Conservation (phyloP, 345 rosid species). For the Punica granatum region DNA sequence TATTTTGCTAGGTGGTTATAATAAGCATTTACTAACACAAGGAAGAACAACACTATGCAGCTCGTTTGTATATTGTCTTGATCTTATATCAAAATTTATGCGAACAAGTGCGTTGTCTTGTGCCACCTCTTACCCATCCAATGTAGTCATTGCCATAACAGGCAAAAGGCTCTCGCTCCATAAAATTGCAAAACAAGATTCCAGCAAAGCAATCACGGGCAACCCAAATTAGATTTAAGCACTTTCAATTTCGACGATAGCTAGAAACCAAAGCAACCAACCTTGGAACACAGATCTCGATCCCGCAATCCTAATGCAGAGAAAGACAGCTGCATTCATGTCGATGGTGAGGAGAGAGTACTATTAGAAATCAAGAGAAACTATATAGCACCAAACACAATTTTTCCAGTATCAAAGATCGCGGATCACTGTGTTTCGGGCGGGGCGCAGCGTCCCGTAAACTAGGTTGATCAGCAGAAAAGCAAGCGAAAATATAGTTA, state of each 20-base stretch:
- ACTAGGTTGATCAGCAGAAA: background rate
- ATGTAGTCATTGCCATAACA: background rate
- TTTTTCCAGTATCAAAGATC: background rate
- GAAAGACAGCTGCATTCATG: constrained; percentile 58
- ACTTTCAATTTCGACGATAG: background rate
- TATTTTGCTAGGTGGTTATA: background rate
- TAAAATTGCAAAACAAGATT: background rate
- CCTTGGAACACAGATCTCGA: constrained; percentile 77
- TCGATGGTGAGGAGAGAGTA: background rate
- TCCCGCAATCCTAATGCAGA: constrained; percentile 72
- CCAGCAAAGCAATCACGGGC: background rate
- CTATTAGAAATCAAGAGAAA: background rate
- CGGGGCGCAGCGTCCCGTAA: background rate
- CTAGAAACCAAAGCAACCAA: constrained; percentile 19
- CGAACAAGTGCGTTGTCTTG: no score
- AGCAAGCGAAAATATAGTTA: background rate
- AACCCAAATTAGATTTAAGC: background rate
- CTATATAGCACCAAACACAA: no score
- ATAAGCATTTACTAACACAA: no score
- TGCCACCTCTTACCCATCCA: background rate
- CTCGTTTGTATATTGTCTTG: no score
- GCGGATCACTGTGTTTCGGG: background rate
- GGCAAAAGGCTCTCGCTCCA: background rate
- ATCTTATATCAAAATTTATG: no score
- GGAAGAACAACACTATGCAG: background rate